These are phyloP conservation scores for Geosmithia morbida DNA, from an alignment of 2,329 filamentous ascomycete genomes.

Conservation along the genomic window DNA sequence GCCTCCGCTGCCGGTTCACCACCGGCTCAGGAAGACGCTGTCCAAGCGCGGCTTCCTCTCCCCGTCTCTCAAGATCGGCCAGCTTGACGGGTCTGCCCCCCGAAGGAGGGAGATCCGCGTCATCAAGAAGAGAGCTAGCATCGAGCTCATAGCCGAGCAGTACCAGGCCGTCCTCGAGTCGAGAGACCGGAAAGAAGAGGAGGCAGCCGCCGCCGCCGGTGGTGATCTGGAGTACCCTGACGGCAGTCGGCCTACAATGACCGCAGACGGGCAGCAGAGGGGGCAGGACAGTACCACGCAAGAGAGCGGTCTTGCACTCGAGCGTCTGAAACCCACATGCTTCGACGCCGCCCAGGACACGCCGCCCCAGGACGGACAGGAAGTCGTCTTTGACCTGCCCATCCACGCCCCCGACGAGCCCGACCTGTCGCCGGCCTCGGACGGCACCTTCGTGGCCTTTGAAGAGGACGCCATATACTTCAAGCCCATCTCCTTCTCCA, in stretches of 20 bases:
- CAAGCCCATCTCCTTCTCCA: conserved; percentile 26
- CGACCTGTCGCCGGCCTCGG: conserved; percentile 6
- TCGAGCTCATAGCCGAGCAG: conserved; percentile 29
- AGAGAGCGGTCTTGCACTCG: not conserved
- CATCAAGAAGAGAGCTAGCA: conserved; percentile 16
- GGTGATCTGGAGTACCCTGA: not conserved
- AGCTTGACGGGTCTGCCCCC: conserved; percentile 18
- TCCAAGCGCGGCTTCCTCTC: conserved; percentile 17
- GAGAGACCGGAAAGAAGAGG: not conserved
- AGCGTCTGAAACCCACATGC: not conserved
- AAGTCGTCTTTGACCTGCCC: not conserved
- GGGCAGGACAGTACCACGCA: not conserved
- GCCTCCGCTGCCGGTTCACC: not conserved
- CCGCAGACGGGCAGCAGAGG: not conserved
- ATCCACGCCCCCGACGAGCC: not conserved
- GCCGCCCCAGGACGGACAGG: not conserved
- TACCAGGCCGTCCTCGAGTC: conserved; percentile 25
- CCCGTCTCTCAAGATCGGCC: conserved; percentile 28
- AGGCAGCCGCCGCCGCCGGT: not conserved
- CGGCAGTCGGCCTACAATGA: too few species aligned
- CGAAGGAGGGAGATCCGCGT: conserved; percentile 1
- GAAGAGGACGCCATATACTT: conserved; percentile 32
- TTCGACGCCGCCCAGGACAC: not conserved
- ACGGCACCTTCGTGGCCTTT: conserved; percentile 29
- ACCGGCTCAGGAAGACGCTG: conserved; percentile 1